These are phyloP conservation scores for Lentinula raphanica DNA, from an alignment of 768 basidiomycete genomes.

Conservation along the genomic window DNA sequence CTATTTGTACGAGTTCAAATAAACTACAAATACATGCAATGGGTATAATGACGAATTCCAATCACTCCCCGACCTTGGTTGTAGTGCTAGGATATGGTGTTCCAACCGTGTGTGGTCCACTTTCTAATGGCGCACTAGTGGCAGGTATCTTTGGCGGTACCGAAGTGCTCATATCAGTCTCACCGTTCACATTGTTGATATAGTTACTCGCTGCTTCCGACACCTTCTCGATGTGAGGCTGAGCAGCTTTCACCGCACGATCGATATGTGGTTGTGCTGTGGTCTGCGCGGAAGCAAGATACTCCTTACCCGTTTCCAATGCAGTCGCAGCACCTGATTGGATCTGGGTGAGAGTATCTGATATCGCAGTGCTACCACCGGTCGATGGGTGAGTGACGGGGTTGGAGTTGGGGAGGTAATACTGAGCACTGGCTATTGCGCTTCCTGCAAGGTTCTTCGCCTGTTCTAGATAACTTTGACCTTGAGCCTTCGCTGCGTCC, in stretches of 20 bases:
- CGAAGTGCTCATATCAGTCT: slow-evolving; percentile 13
- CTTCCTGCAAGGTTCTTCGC: slow-evolving; percentile 43
- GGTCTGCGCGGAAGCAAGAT: slow-evolving; percentile 23
- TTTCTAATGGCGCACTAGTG: slow-evolving; percentile 36
- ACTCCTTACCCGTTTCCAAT: slow-evolving; percentile 25
- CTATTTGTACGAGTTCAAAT: too few species aligned
- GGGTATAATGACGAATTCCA: neutral
- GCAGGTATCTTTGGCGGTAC: slow-evolving; percentile 22
- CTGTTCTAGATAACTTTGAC: slow-evolving; percentile 48
- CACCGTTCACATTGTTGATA: slow-evolving; percentile 3
- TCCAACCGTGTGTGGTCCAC: slow-evolving; percentile 27
- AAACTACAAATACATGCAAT: too few species aligned
- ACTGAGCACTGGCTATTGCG: slow-evolving; percentile 43
- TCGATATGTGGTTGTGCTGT: slow-evolving; percentile 29
- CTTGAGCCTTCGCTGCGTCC: slow-evolving; percentile 37
- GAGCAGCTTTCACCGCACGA: slow-evolving; percentile 22
- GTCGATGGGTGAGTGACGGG: slow-evolving; percentile 1
- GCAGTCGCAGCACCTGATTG: slow-evolving; percentile 27
- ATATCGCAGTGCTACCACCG: slow-evolving; percentile 3
- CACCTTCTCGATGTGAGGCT: slow-evolving; percentile 18
- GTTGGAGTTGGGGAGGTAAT: slow-evolving; percentile 1
- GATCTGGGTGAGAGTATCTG: slow-evolving; percentile 25
- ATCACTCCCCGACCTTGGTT: neutral
- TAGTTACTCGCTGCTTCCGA: neutral
- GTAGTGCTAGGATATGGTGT: slow-evolving; percentile 21